Base-by-base conservation (phyloP, 495 filamentous ascomycete genomes). In the Parathielavia hyrcaniae region DNA sequence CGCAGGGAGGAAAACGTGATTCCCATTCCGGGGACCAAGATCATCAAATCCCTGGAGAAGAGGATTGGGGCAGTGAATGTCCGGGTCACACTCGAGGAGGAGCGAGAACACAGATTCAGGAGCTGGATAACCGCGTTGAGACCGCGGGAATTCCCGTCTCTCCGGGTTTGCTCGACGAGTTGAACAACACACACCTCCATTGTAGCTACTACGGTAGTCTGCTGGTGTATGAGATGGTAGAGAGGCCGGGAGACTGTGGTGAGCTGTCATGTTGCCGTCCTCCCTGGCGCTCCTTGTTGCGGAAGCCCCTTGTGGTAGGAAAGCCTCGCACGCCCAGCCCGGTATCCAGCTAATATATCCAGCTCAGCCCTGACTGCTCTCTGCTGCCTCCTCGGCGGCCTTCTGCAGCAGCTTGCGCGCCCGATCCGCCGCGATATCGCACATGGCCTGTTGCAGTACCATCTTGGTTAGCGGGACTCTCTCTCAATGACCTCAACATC, bases 21-120 rank as follows among this genome's bases (percentile, higher is more conserved):
- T 50, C 73, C 77, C 11, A 79, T 81, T 45, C 80, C 78, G 7
- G 83, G 84, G 5, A 85, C 83, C 6, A 85, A 75, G 67, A 77
- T 70, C 57, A 69, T 78, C 46, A 76, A 74, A 55, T 78, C 81
- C 38, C 61, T 85, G n/a, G 79, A 82, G 59, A 77, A 85, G 67
- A 86, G 85, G 62, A 47, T 75, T 9, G 77, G 61, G 4, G 75
- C 80, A 5, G 22, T 79, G 10, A 39, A 77, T 7, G 63, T 84
- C 5, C 38, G 51, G 1, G 52, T 86, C 26, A 75, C 67, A 0
- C 63, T 61, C 0, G 71, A 75, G 34, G 81, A 85, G 50, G 69
- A 73, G 38, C 58, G 61, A 20, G 70, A 76, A n/a, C n/a, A n/a
- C n/a, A n/a, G 55, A 73, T 83, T n/a, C 38, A 64, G 80, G 32